Evolutionary conservation across 257 asterid species (phyloP), one percentile per base, ranked within the genome.

Genomic region (Penstemon newberryi): DNA sequence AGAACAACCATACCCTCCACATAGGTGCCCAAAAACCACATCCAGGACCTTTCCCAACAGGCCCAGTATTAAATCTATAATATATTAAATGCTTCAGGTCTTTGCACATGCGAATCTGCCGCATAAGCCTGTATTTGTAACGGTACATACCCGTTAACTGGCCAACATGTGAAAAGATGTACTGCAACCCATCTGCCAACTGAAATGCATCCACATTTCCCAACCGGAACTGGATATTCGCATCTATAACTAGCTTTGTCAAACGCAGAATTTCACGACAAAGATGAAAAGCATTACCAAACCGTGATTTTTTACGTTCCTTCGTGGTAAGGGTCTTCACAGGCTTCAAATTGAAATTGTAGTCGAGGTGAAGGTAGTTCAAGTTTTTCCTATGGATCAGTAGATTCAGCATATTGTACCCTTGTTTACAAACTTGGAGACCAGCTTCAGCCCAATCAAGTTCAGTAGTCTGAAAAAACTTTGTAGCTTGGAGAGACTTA

Each of bases 11-110:
- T 38, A 94, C 99, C 75, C 99, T 89, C 99, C 99, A 91, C 99
- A 94, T 94, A 58, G 99, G 97, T 25, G 99, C 99, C 99, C 99
- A 94, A 73, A 94, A 86, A 61, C 99, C 99, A 91, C 99, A 94
- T 5, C 99, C 99, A 57, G 99, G 99, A 44, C 99, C 99, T 77
- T 94, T 94, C 58, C 99, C 99, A 63, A 94, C 99, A 0, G 97
- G 99, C 76, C 99, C 99, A 38, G 99, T 94, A 73, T 94, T 94
- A 68, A 94, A 94, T 65, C 99, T 90, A 75, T 94, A 94, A 74
- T 91, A 94, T 70, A 94, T 94, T 86, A 94, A 83, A 76, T 94
- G 99, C 80, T 94, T 94, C 88, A 94, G 77, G 76, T 94, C 99
- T 78, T 94, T 94, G 74, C 99, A 94, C 99, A 94, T 94, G 50